Percentiles rank a stretch among this genome's conserved stretches.
phyloP scores from a whole-genome alignment of 2,329 filamentous ascomycete genomes.

The Arthrocladium fulminans region DNA sequence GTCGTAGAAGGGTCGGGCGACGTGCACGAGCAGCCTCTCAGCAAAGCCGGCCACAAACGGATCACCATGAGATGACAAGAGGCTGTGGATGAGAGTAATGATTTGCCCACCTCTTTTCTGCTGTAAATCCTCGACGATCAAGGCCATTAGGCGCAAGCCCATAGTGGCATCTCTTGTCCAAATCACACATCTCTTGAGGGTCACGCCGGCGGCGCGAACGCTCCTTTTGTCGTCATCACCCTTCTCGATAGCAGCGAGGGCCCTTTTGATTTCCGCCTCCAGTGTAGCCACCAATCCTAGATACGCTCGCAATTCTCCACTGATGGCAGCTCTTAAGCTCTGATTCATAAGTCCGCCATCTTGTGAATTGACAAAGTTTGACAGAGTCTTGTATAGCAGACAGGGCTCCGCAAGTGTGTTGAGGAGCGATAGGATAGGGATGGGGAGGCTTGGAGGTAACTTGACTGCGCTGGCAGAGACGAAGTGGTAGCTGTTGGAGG shows the following conservation, averaged over 20 bases:
- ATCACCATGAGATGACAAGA: slow-evolving; percentile 88
- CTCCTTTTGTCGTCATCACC: slow-evolving; percentile 58
- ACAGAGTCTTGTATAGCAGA: slow-evolving; percentile 73
- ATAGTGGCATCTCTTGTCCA: slow-evolving; percentile 98
- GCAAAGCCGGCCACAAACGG: slow-evolving; percentile 91
- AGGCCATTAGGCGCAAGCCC: slow-evolving; percentile 82
- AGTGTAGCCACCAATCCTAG: slow-evolving; percentile 82
- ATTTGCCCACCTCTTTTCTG: slow-evolving; percentile 77
- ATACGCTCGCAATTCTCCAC: slow-evolving; percentile 77
- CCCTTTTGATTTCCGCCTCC: slow-evolving; percentile 81
- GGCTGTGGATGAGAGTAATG: slow-evolving; percentile 85
- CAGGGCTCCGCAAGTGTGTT: slow-evolving; percentile 89
- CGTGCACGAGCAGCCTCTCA: slow-evolving; percentile 73
- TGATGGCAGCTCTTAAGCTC: slow-evolving; percentile 80
- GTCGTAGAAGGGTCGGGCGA: slow-evolving; percentile 92
- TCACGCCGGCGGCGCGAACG: slow-evolving; percentile 80
- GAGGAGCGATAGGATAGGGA: slow-evolving; percentile 76
- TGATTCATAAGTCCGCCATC: slow-evolving; percentile 82
- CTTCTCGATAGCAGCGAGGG: slow-evolving; percentile 60
- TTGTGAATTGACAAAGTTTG: slow-evolving; percentile 70
- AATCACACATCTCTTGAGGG: slow-evolving; percentile 86
- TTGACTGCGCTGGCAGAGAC: slow-evolving; percentile 59
- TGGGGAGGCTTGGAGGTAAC: slow-evolving; percentile 68
- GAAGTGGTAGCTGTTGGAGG: slow-evolving; percentile 76
- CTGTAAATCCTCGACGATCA: slow-evolving; percentile 86